Evolutionary conservation across 176 grass and related monocot genomes (phyloP), one percentile per base, ranked within the genome.

Genomic region (Tuctoria greenei): DNA sequence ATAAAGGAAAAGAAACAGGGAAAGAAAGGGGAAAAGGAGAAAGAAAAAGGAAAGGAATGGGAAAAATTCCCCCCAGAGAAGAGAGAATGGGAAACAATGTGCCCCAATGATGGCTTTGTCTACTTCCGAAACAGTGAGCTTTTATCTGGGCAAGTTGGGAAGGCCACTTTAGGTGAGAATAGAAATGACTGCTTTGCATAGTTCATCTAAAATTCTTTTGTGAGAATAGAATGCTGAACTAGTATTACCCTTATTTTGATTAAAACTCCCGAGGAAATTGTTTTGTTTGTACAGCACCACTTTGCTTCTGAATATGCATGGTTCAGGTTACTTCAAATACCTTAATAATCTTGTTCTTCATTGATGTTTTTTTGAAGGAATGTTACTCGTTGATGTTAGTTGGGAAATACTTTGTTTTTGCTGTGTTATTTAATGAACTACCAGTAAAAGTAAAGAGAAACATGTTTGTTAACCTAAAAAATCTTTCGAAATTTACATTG

Each of bases 111-210:
- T 77, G 91, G 91, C 70, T 97, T 71, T 86, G 91, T 97, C 49
- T 93, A 91, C 71, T 91, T 97, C 64, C 94, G 91, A 64, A 97
- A 97, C 75, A 97, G 94, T 49, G 94, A 97, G 61, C 90, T 97
- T 77, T 81, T 97, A 66, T 89, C 77, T 52, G 94, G 94, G 36
- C 94, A 97, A 79, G 59, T 97, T 72, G 94, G 94, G 62, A 97
- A 97, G 86, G 36, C 40, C 37, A 97, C 94, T 76, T 77, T 97
- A 93, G 94, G 94, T 97, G 57, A 90, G 76, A 58, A 26, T 25
- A 13, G 23, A 58, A 58, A 58, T 58, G 55, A 58, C 23, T 26
- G 55, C 9, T 13, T 58, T 44, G 18, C 18, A 42, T 31, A n/a
- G 41, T 55, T 73, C 35, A 65, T 73, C 15, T 52, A 7, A 39